A percentile compares a stretch with the other conserved stretches of the same genome.
Evolutionary conservation across 495 filamentous ascomycete species (phyloP).

Genomic region (Penicillium manginii): DNA sequence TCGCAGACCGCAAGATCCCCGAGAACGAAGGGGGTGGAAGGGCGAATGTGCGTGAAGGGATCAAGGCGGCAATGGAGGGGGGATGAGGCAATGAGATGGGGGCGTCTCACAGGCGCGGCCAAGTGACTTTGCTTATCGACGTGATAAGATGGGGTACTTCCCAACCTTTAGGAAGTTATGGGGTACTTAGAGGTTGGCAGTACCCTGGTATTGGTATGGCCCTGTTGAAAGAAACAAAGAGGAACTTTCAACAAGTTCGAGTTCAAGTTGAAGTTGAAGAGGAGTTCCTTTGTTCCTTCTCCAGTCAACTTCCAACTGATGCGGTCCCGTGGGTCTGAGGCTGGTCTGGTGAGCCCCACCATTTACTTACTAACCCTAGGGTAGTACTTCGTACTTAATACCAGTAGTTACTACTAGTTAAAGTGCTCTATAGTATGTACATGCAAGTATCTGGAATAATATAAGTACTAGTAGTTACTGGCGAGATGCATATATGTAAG

Average conservation of each 20-base stretch:
- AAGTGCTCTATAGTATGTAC: no score
- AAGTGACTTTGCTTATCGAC: slow-evolving; percentile 28
- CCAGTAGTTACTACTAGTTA: not conserved
- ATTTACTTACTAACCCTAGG: not conserved
- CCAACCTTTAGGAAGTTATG: not conserved
- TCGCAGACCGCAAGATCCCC: slow-evolving; percentile 2
- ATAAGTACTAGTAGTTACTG: no score
- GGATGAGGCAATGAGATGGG: slow-evolving; percentile 32
- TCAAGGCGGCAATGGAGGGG: slow-evolving; percentile 28
- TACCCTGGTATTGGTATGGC: no score
- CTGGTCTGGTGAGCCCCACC: slow-evolving; percentile 6
- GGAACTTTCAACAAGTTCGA: not conserved
- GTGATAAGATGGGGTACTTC: slow-evolving; percentile 36
- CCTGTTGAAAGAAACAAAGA: no score
- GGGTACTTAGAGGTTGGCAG: no score
- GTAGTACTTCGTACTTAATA: not conserved
- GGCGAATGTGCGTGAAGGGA: slow-evolving; percentile 19
- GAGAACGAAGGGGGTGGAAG: slow-evolving; percentile 7
- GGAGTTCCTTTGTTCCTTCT: not conserved
- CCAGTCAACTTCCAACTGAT: slow-evolving; percentile 8
- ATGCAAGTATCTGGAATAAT: no score
- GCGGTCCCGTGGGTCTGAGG: slow-evolving; percentile 17
- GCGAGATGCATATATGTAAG: no score
- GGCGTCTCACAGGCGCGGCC: slow-evolving; percentile 31
- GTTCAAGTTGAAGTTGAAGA: not conserved